phyloP scores from a whole-genome alignment of 129 eudicot genomes.

The Artemisia annua region DNA sequence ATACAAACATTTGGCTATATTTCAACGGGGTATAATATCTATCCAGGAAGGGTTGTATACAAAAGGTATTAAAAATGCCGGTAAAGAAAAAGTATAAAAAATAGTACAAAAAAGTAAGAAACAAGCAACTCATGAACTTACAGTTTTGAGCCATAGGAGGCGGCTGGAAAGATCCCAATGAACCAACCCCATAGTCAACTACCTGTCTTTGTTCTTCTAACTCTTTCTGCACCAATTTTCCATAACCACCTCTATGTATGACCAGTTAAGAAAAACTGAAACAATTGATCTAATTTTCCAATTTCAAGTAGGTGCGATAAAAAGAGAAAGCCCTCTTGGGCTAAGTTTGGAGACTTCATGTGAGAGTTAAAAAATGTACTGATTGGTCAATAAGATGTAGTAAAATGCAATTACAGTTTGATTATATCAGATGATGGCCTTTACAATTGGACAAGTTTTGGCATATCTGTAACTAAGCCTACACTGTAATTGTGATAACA shows the following conservation, averaged over 20 bases:
- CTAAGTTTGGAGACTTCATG: too few species aligned
- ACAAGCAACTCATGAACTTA: constrained; percentile 45
- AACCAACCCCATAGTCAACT: constrained; percentile 86
- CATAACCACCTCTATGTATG: constrained; percentile 98
- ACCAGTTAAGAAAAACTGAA: constrained; percentile 46
- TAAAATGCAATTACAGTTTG: too few species aligned
- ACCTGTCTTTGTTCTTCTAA: constrained; percentile 92
- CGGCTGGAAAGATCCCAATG: constrained; percentile 74
- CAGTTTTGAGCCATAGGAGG: constrained; percentile 74
- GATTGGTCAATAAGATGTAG: too few species aligned
- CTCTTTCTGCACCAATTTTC: constrained; percentile 81
- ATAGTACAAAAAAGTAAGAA: neutral
- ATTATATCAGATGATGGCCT: too few species aligned
- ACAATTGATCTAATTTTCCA: constrained; percentile 20
- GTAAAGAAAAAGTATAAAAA: neutral
- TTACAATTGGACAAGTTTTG: too few species aligned
- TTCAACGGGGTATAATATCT: neutral
- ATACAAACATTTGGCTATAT: too few species aligned
- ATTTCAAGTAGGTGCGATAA: neutral
- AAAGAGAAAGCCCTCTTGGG: neutral
- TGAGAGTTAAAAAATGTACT: too few species aligned
- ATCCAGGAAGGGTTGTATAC: neutral
- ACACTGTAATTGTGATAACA: too few species aligned
- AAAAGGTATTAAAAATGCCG: neutral
- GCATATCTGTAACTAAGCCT: too few species aligned